Base-by-base conservation (phyloP, 2,329 filamentous ascomycete species). In the Stromatinia cepivora region DNA sequence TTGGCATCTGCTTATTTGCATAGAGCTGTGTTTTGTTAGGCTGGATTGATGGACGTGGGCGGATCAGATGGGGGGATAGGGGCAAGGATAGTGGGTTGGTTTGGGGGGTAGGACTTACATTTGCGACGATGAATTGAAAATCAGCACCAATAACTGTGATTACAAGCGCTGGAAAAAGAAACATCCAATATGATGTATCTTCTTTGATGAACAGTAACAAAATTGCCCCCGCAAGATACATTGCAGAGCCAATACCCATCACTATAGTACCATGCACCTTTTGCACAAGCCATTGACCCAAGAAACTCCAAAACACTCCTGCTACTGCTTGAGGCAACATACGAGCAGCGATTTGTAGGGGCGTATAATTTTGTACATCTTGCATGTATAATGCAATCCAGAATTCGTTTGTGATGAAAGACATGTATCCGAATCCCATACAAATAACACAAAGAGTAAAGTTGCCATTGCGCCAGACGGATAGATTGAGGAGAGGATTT, bases 101-200 rank as follows among this genome's bases (percentile, higher is more conserved):
- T 15, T 5, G 53, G 39, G 25, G 52, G 61, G 53, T 39, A 39
- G 48, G 50, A 53, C 84, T 73, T 76, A 88, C 85, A 74, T 92
- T 91, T 4, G 86, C 85, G 31, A 91, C 88, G 70, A 90, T 90
- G 77, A 91, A 91, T 70, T 91, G 86, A 46, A 92, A 85, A 75
- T 91, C 90, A 0, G 88, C 88, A 1, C 89, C 89, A 5, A 90
- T 80, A 1, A 91, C 88, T 31, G 85, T 84, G 36, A 91, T 78
- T 22, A 88, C 78, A 52, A 90, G 78, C 0, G 84, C 84, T 0
- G 88, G 87, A 75, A 91, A 91, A 8, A 85, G 82, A 70, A 89
- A 87, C 0, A 84, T 84, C 89, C 89, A 92, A 76, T 91, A 91
- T 25, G 81, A 83, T 68, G 83, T 84, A 13, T 84, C 81, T 1